Base-by-base conservation (phyloP, 495 filamentous ascomycete genomes). In the Penicillium alfredii region DNA sequence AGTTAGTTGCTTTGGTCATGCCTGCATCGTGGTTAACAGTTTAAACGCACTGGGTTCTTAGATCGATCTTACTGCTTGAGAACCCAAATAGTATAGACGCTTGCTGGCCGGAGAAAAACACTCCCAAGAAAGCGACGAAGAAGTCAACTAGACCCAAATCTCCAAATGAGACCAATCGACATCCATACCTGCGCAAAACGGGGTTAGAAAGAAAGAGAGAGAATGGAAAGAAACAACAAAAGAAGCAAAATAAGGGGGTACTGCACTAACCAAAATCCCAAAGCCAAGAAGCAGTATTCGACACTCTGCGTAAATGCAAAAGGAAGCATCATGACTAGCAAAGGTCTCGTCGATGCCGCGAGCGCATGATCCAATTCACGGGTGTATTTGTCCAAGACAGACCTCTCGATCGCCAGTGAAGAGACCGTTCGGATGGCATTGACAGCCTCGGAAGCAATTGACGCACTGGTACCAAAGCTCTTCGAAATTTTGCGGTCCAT, bases 391-490 rank as follows among this genome's bases (percentile, higher is more conserved):
- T 52, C 43, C 7, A 73, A 33, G 4, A 71, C 45, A 12, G 65
- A 58, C 2, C 55, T 31, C 37, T 81, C 77, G 61, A 79, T 58
- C 0, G 72, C 69, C 19, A 80, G 48, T 1, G 67, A 71, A 8
- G 65, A 64, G 11, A 80, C 72, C 0, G 76, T 80, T 10, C 74
- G 58, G 24, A 80, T 76, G 0, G 74, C 60, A 8, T 44, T 58
- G 22, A 79, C 63, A 5, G 73, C 68, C 49, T 81, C 76, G 0
- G 67, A 58, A 4, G 74, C 77, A 25, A 79, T 51, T 2, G 63
- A 61, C 6, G 71, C 72, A n/a, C 74, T 68, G 10, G 62, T 47
- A 10, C 56, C 56, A 40, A 72, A 78, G 2, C 67, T 60, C 6
- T 63, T 70, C 5, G 68, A 62, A 26, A 76, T 78, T 3, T 68